Conservation (phyloP, 352 stramenopile genomes). For the Globisporangium cederbergense region DNA sequence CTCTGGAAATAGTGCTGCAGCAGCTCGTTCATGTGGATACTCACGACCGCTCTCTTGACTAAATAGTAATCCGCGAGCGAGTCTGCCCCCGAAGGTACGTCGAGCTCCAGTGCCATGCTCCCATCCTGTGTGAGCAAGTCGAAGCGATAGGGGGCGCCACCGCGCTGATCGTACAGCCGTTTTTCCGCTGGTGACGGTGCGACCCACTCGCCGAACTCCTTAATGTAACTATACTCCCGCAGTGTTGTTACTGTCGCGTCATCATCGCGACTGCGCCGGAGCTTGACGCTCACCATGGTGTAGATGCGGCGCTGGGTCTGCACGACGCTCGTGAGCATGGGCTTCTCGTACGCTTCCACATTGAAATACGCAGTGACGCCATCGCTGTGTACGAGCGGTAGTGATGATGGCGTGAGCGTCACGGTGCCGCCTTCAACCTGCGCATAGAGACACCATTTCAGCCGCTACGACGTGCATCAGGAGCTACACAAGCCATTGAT, state of each 20-base stretch:
- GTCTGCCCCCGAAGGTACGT: conserved; percentile 44
- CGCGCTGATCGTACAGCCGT: conserved; percentile 21
- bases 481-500: conserved; percentile 3
- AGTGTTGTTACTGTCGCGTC: conserved; percentile 17
- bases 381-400: conserved; percentile 30
- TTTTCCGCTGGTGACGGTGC: conserved; percentile 35
- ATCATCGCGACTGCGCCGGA: conserved; percentile 8
- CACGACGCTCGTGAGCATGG: conserved; percentile 63
- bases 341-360: conserved; percentile 15
- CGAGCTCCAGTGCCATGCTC: conserved; percentile 44
- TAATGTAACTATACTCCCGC: conserved; percentile 46
- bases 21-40: conserved; percentile 46
- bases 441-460: neutral
- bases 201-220: conserved; percentile 59
- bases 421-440: conserved; percentile 28
- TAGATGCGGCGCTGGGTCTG: conserved; percentile 52
- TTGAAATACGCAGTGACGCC: conserved; percentile 29
- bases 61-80: conserved; percentile 60
- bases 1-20: conserved; percentile 37
- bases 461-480: neutral
- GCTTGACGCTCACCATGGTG: conserved; percentile 45
- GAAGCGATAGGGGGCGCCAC: conserved; percentile 31
- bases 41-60: conserved; percentile 42
- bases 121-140: conserved; percentile 53
- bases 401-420: conserved; percentile 19